Evolutionary conservation across 306 rosid genomes (phyloP), one percentile per base, ranked within the genome.

Genomic region (Sophora flavescens): DNA sequence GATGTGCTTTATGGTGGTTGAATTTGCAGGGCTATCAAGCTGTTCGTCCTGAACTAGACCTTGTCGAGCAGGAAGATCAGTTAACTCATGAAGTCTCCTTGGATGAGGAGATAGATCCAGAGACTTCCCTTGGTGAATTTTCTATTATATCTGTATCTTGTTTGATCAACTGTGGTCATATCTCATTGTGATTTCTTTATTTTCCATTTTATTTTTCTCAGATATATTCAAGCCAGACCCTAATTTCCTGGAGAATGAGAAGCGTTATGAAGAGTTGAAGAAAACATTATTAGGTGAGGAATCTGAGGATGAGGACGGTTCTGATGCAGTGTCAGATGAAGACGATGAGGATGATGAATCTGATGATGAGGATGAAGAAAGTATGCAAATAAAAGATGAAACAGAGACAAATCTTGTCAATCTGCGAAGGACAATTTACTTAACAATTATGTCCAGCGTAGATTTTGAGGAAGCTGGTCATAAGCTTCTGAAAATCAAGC

Each of bases 391-490:
- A 63, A 84, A 78, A 66, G 99, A 92, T 72, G 97, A 95, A 84
- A 95, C 98, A 0, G 97, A 92, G 86, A 95, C 99, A 18, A 95
- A 95, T 60, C 96, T 95, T 14, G 88, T 92, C 42, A 95, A 95
- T 78, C 97, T 95, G 59, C 83, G 97, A 42, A 90, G 97, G 72
- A 92, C 99, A 33, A 95, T 95, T 30, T 95, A 90, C 82, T 82
- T 95, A 70, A 95, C 97, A 28, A 95, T 95, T 47, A 95, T 95
- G 99, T 92, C 97, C 63, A 90, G 96, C 87, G 97, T 89, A 51
- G 97, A 95, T 83, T 95, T 95, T 80, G 99, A 92, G 91, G 99
- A 95, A 82, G 99, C 97, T 3, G 93, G 99, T 74, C 99, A 95
- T 76, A 92, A 92, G 82, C 99, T 95, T 72, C 87, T 92, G 58